These are phyloP conservation scores for Tylopilus sp. DNA, from an alignment of 768 basidiomycete genomes.

Conservation along the genomic window DNA sequence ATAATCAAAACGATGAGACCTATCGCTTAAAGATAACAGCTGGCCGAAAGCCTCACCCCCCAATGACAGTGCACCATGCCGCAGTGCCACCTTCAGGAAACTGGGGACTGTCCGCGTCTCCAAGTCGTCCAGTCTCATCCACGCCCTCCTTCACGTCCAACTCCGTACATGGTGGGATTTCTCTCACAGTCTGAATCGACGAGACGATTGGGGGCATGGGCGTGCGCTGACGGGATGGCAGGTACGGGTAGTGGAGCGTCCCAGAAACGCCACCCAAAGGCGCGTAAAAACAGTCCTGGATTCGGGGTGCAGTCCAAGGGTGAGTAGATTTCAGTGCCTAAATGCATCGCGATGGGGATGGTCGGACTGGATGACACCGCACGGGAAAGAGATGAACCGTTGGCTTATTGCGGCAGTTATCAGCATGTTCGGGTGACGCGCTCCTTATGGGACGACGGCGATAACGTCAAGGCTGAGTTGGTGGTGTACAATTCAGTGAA, in stretches of 20 bases:
- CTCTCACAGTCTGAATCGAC: neutral
- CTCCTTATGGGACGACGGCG: neutral
- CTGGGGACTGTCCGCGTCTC: no score
- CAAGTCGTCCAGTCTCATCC: neutral
- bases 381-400: neutral
- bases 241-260: no score
- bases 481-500: no score
- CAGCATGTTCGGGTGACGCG: neutral
- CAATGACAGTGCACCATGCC: conserved; percentile 25
- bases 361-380: neutral
- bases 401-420: neutral
- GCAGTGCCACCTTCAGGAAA: conserved; percentile 31
- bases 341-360: neutral
- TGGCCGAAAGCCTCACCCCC: conserved; percentile 15
- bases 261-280: no score
- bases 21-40: neutral
- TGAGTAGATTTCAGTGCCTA: no score
- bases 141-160: neutral
- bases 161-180: neutral
- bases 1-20: neutral
- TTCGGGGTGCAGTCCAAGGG: neutral
- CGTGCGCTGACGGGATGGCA: neutral
- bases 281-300: neutral
- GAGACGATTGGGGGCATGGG: conserved; percentile 8
- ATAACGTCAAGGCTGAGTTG: neutral